Base-by-base conservation (phyloP, 345 rosid genomes). In the Eucalyptus regnans region DNA sequence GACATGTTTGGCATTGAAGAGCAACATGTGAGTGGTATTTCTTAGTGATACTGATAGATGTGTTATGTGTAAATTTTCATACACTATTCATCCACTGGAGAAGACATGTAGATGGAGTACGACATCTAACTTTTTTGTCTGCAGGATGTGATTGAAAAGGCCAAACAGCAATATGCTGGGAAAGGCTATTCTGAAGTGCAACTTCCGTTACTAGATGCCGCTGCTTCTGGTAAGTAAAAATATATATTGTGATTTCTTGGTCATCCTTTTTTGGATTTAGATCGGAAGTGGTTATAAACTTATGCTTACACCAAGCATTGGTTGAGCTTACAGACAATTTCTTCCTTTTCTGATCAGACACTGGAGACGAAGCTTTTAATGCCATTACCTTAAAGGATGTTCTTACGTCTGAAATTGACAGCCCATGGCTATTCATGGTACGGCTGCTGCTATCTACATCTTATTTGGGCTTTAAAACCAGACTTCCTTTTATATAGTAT, bases 341-440 rank as follows among this genome's bases (percentile, higher is more conserved):
- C 81, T 89, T 46, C 50, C 31, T 44, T 81, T 49, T 91, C 71
- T 48, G 68, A 29, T n/a, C 88, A 95, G 97, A 92, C 90, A 90
- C 85, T 86, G 93, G 87, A 90, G 92, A 90, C 81, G 90, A 93
- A 80, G 95, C 93, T 83, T 92, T 94, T 91, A 90, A 91, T 90
- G 88, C 89, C 60, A 94, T 96, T 56, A 93, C 94, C 46, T 91
- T 96, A 62, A 89, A 93, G 91, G 95, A 94, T 87, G 93, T 95
- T 79, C 91, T 86, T 54, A 90, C 90, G 87, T 90, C 94, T 89
- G 91, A 92, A 90, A 92, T 93, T 92, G 91, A 95, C 89, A 94
- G 90, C 92, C 96, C 99, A 89, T 92, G 92, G 94, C 93, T 97
- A 91, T 88, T 96, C 92, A 96, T 94, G 98, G 99, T 97, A 92